Base-by-base conservation (phyloP, 1,139 yeast species). In the Geotrichum klebahnii region DNA sequence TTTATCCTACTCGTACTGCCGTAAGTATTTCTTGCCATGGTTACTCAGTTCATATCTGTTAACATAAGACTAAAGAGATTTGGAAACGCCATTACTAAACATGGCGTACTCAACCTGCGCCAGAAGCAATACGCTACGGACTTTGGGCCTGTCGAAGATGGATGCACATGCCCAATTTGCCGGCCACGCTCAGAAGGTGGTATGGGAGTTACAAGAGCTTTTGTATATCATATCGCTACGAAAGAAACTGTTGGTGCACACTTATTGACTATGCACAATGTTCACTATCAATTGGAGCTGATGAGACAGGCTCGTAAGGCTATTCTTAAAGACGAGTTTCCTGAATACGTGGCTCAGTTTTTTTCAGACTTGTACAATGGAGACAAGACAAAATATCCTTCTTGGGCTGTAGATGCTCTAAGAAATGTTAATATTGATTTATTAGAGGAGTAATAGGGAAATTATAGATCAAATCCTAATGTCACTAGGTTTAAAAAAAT, bases 1-100 rank as follows among this genome's bases (percentile, higher is more conserved):
- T 72, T 3, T 72, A 69, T 54, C 76, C 76, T 20, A 72, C 76
- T 3, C 60, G 76, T 48, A 73, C 76, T 5, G 76, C 76, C 6
- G 53, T 51, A 48, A 43, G 53, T 51, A 32, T 26, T 8, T 9
- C 17, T 19, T 3, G 53, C 55, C 35, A 20, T 3, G 3, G 10
- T 20, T 44, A n/a, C n/a, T n/a, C n/a, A n/a, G n/a, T n/a, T n/a
- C n/a, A n/a, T n/a, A n/a, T n/a, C n/a, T 22, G 43, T 36, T 32
- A 6, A 19, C 19, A 5, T 48, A 24, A 26, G 43, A 17, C 14
- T 26, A 16, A 38, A 51, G 53, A 63, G 76, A 29, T 72, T 72
- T 54, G 76, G 76, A 28, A 70, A 73, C 47, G 76, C 76, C 10
- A 61, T 72, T 48, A 72, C 76, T 6, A 61, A 62, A n/a, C 50